Base-by-base conservation (phyloP, 768 basidiomycete genomes). In the Tulasnella calospora region DNA sequence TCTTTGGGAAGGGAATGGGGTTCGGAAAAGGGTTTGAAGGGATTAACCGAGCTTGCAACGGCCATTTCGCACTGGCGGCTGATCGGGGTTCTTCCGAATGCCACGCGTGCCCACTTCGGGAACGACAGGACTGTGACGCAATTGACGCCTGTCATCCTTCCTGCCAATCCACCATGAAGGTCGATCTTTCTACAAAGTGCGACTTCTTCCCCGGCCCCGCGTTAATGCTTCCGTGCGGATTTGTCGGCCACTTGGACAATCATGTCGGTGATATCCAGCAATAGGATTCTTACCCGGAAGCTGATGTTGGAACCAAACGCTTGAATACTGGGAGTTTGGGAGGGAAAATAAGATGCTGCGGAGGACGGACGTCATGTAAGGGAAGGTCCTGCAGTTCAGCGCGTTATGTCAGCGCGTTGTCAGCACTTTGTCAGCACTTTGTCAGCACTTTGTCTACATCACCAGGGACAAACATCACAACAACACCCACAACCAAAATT, bases 31-130 rank as follows among this genome's bases (percentile, higher is more conserved):
- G 41, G 13, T 12, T 33, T 67, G 61, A 67, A 30, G 61, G 61
- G 61, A 67, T 67, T 67, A 67, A 4, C 61, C 61, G 61, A 67
- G 61, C 61, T 67, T 67, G 61, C 61, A 17, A 67, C 61, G 61
- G 27, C 61, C 61, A 9, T 30, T 51, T 51, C 41, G 41, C 41
- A 44, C 41, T 44, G 41, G 47, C 47, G 21, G 47, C 23, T 51
- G 19, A 51, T 21, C 19, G 6, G 8, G 30, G 61, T 67, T 67
- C 61, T 67, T 8, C 61, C 61, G 61, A n/a, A 27, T 30, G 61
- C 27, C 61, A 27, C 27, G 7, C 61, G 5, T 30, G 33, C 23
- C 10, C 2, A 67, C 27, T 15, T 67, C 61, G 61, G 61, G n/a
- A 33, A 27, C 2, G 27, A 67, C 61, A 67, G 61, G 61, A 57